Conservation (phyloP, 345 rosid species). For the Ailanthus altissimus region DNA sequence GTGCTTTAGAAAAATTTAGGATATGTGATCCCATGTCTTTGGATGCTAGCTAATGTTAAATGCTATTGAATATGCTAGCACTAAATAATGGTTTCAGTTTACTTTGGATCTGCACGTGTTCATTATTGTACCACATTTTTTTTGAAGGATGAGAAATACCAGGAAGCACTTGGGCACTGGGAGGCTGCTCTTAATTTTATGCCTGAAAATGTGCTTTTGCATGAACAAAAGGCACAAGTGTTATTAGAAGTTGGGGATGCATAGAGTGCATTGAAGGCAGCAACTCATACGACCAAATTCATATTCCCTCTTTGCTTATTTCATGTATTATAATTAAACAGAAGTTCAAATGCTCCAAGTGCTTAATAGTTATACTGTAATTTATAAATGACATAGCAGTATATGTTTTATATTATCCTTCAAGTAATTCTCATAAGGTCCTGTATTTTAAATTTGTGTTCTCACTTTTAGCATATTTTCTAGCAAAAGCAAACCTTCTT, state of each 20-base stretch:
- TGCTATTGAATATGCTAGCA: background rate
- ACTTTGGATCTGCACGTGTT: background rate
- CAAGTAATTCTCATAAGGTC: background rate
- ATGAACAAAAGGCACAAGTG: constrained; percentile 91
- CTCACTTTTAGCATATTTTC: background rate
- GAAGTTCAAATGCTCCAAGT: background rate
- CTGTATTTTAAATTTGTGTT: background rate
- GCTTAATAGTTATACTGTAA: background rate
- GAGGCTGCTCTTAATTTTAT: constrained; percentile 74
- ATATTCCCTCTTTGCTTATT: background rate
- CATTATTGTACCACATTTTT: constrained; percentile 8
- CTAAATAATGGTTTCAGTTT: background rate
- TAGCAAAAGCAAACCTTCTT: background rate
- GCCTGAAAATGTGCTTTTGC: constrained; percentile 66
- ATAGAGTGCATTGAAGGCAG: constrained; percentile 81
- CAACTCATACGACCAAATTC: constrained; percentile 49
- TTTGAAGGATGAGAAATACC: constrained; percentile 74
- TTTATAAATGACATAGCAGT: background rate
- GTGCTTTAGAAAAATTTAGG: too few relatives aligned
- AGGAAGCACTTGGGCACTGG: constrained; percentile 92
- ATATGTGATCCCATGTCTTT: too few relatives aligned
- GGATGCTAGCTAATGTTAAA: background rate
- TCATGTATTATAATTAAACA: background rate
- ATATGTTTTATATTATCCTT: background rate
- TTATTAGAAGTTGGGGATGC: constrained; percentile 88